Percentiles rank a stretch among this genome's conserved stretches.
Evolutionary conservation across 1,139 yeast genomes (phyloP).

Genomic region (Hyphopichia khmerensis): DNA sequence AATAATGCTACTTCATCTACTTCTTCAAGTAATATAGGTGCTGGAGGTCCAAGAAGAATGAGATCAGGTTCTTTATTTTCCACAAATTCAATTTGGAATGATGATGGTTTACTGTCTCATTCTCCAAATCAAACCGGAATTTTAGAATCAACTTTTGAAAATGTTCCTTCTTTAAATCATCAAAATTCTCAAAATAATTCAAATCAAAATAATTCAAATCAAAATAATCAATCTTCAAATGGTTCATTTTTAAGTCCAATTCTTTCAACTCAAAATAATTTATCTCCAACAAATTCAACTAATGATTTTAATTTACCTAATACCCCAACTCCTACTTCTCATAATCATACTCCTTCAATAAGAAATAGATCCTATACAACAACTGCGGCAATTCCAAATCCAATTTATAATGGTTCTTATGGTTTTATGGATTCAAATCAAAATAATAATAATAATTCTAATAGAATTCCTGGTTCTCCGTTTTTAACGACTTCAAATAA

Average conservation of each 20-base stretch:
- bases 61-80: constrained; percentile 48
- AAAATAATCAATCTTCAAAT: background rate
- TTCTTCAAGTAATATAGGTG: constrained; percentile 1
- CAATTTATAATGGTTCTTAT: constrained; percentile 11
- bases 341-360: constrained; percentile 4
- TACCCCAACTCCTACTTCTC: constrained; percentile 8
- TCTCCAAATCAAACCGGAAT: constrained; percentile 15
- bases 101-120: constrained; percentile 26
- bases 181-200: no score
- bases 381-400: constrained; percentile 32
- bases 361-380: constrained; percentile 54
- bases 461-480: constrained; percentile 16
- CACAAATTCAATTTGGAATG: constrained; percentile 49
- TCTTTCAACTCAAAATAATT: constrained; percentile 23
- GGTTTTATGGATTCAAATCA: constrained; percentile 12
- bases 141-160: constrained; percentile 10
- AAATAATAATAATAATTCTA: no score
- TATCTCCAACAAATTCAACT: background rate
- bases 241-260: constrained; percentile 32
- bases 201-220: no score
- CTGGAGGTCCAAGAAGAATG: constrained; percentile 22
- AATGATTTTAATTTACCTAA: background rate
- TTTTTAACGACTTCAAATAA: constrained; percentile 13
- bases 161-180: no score
- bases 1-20: background rate